Evolutionary conservation across 306 rosid genomes (phyloP), one percentile per base, ranked within the genome.

Genomic region (Nissolia schottii): DNA sequence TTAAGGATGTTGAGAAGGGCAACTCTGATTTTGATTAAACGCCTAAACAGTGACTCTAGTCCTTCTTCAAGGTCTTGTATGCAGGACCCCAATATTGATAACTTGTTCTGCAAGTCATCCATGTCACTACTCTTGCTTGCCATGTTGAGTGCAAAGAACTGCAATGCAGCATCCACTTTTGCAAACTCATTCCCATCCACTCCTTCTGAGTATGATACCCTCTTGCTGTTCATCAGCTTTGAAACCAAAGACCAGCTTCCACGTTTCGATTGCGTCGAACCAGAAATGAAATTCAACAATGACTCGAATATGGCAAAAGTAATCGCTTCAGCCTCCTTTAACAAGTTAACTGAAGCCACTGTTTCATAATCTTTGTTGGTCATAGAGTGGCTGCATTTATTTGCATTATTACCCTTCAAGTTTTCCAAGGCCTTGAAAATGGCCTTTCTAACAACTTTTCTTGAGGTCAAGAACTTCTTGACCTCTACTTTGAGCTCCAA

Each of bases 21-120:
- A 76, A 79, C 82, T 79, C 87, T 66, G 16, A 56, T 79, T 76
- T 67, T 83, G 41, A 79, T 79, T 53, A 80, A 77, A 73, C 72
- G 54, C 67, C 80, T 67, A 65, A 80, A 77, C 50, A 80, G 56
- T 20, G 58, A 77, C 23, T 80, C 77, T 11, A 76, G 80, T 67
- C 76, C 81, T 71, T 79, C 84, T 70, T 79, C 84, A 60, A 79
- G 74, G 1, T 83, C 80, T 37, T 76, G 79, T 27, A 76, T 76
- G 71, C 83, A 64, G 2, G 71, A 48, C 70, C 75, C 84, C 63
- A 75, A 62, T 28, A 15, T 71, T 5, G 28, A 77, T 45, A 83
- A 60, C 77, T 75, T 66, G 27, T 54, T 65, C 61, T 71, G 73
- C 69, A 79, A 28, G 16, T 75, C 67, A 29, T 71, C 64, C 12